Evolutionary conservation across 2,329 filamentous ascomycete genomes (phyloP).

Genomic region (Colletotrichum chlorophyti): DNA sequence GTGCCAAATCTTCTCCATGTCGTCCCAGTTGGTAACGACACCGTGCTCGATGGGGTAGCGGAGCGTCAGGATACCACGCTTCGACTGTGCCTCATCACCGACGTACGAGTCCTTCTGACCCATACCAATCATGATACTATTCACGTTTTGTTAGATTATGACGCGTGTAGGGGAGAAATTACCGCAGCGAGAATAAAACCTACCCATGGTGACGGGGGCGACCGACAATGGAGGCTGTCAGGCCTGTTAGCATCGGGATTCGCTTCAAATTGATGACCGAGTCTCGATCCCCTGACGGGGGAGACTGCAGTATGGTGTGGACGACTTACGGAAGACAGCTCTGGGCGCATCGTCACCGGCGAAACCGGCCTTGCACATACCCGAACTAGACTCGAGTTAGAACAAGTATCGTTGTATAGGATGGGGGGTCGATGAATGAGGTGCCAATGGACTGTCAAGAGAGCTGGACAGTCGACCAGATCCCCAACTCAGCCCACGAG

Average conservation of each 20-base stretch:
- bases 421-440: constrained; percentile 13
- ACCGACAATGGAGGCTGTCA: constrained; percentile 95
- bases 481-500: constrained; percentile 12
- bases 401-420: neutral
- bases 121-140: constrained; percentile 99
- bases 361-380: constrained; percentile 99
- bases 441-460: constrained; percentile 26
- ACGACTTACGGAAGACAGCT: constrained; percentile 98
- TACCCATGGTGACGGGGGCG: constrained; percentile 99
- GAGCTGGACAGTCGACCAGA: constrained; percentile 5
- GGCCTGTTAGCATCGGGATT: constrained; percentile 41
- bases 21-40: constrained; percentile 99
- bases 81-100: constrained; percentile 99
- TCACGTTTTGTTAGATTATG: constrained; percentile 40
- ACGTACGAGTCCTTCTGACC: constrained; percentile 99
- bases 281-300: constrained; percentile 9
- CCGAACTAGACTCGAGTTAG: constrained; percentile 76
- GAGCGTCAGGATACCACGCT: constrained; percentile 99
- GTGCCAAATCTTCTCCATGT: constrained; percentile 99
- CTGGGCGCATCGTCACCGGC: constrained; percentile 99
- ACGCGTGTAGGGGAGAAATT: constrained; percentile 17
- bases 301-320: constrained; percentile 33
- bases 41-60: constrained; percentile 99
- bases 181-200: constrained; percentile 47
- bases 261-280: neutral